Percentiles rank a stretch among this genome's conserved stretches.
These are phyloP conservation scores for Trichosporon sp. DNA, from an alignment of 1,284 basidiomycete species.

Conservation along the genomic window DNA sequence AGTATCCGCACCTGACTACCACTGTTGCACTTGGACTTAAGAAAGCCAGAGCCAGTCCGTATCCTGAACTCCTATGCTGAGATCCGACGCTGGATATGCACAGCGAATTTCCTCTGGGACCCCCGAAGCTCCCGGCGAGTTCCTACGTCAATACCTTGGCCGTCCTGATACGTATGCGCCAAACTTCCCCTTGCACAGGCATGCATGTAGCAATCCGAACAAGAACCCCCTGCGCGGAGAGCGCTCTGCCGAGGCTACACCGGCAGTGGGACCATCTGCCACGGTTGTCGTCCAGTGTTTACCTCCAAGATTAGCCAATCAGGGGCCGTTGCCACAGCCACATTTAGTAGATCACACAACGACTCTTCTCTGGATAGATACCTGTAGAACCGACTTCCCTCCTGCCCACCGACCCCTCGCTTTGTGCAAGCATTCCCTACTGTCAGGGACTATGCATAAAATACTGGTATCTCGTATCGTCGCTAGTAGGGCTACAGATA, in stretches of 20 bases:
- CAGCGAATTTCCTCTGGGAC: too few relatives aligned
- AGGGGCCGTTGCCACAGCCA: neutral
- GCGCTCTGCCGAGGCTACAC: neutral
- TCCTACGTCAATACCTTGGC: too few relatives aligned
- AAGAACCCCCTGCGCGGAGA: neutral
- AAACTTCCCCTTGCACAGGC: neutral
- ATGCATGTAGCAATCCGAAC: neutral
- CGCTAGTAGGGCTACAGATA: slow-evolving; percentile 13
- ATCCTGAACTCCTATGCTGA: too few relatives aligned
- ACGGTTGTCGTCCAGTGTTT: neutral
- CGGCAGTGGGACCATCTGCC: neutral
- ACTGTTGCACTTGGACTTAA: too few relatives aligned
- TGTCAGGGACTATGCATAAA: slow-evolving; percentile 3
- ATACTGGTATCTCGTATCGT: neutral
- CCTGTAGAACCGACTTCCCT: neutral
- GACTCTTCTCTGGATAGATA: neutral
- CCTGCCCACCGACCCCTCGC: neutral
- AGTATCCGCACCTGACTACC: too few relatives aligned
- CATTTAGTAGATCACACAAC: neutral
- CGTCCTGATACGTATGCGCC: neutral
- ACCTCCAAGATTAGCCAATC: neutral
- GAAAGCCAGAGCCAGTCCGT: too few relatives aligned
- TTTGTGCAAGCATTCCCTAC: neutral
- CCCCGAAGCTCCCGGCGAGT: too few relatives aligned
- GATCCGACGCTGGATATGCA: too few relatives aligned